Conservation (phyloP, 768 basidiomycete genomes). For the Lanmaoa pseudosensibilis region DNA sequence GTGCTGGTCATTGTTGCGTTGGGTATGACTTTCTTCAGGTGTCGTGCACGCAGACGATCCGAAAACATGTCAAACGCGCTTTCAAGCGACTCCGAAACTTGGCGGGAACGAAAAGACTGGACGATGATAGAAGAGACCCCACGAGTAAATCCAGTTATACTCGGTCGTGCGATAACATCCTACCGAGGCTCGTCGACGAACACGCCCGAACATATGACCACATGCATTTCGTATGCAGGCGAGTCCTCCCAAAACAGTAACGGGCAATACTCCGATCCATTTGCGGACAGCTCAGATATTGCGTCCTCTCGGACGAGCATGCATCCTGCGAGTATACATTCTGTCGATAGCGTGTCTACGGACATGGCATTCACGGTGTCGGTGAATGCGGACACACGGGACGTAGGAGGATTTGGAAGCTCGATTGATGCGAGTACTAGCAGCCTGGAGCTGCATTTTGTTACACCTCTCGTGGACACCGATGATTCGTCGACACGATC, state of each 20-base stretch:
- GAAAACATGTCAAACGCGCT: background rate
- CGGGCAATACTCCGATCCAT: constrained; percentile 16
- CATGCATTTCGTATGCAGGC: background rate
- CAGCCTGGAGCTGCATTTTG: constrained; percentile 23
- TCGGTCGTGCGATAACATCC: constrained; percentile 1
- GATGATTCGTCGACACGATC: constrained; percentile 1
- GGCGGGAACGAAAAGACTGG: background rate
- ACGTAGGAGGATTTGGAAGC: background rate
- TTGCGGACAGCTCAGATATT: constrained; percentile 9
- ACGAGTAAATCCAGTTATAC: background rate
- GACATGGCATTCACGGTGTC: background rate
- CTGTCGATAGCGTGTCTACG: constrained; percentile 13
- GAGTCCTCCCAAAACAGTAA: constrained; percentile 13
- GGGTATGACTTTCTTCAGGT: constrained; percentile 3
- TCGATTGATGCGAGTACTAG: constrained; percentile 10
- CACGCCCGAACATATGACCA: background rate
- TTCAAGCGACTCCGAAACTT: background rate
- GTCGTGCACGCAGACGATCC: background rate
- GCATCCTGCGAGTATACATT: background rate
- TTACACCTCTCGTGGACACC: constrained; percentile 3
- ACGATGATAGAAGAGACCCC: constrained; percentile 1
- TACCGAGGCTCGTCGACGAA: background rate
- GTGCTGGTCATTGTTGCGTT: constrained; percentile 7
- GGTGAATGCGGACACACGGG: background rate
- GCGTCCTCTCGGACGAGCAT: constrained; percentile 15